Evolutionary conservation across 192 early-diverging fungal genomes (phyloP).

Genomic region (Rhizoclosmatium globosum): DNA sequence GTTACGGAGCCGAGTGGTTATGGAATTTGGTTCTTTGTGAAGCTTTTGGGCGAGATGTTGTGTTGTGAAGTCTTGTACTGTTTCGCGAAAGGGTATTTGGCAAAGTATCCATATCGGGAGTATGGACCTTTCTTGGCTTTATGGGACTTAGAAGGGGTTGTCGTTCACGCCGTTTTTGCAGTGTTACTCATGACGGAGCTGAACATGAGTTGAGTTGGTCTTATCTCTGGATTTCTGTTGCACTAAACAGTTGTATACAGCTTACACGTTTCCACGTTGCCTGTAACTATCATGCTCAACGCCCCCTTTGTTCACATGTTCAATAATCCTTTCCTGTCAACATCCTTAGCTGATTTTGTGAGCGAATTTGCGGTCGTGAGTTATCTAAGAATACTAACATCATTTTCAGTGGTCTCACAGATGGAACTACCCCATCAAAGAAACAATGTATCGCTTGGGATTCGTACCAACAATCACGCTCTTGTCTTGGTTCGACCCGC

Average conservation of each 20-base stretch:
- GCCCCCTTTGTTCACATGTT: slow-evolving; percentile 9
- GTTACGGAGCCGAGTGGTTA: background rate
- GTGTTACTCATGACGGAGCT: background rate
- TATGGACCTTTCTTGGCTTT: background rate
- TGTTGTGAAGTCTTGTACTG: background rate
- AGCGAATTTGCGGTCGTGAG: no score
- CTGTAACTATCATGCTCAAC: background rate
- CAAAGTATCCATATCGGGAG: slow-evolving; percentile 14
- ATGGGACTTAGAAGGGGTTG: background rate
- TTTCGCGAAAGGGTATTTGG: slow-evolving; percentile 5
- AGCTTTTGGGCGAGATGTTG: background rate
- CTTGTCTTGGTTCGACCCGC: background rate
- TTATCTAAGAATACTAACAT: no score
- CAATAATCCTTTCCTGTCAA: slow-evolving; percentile 12
- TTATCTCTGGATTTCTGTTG: background rate
- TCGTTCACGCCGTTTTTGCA: background rate
- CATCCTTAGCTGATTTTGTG: slow-evolving; percentile 8
- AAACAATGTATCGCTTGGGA: slow-evolving; percentile 3
- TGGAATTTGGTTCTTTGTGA: background rate
- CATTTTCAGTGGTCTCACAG: background rate
- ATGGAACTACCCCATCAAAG: slow-evolving; percentile 25
- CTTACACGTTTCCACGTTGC: background rate
- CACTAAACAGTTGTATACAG: background rate
- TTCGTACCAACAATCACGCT: background rate
- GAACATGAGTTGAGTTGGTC: background rate